Evolutionary conservation across 73 alveolate species (phyloP), one percentile per base, ranked within the genome.

Genomic region (Symbiodinium pilosum): DNA sequence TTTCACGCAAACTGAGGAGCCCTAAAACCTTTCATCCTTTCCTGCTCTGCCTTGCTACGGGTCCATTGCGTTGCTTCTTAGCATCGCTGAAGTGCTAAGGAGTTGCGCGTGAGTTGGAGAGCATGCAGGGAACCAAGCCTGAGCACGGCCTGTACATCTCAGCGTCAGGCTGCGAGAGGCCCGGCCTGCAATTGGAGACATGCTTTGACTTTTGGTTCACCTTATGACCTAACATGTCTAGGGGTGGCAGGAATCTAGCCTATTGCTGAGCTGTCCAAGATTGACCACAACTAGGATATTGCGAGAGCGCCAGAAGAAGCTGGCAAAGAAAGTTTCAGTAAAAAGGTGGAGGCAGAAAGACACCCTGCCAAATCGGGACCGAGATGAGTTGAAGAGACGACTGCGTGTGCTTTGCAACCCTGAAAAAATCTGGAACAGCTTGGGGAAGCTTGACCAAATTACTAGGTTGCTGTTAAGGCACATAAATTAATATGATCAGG

Each of bases 251-350:
- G n/a, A 47, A 47, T 9, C 59, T 47, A 6, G 6, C 59, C 14
- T 47, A 6, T 47, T 47, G 59, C 59, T 14, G 14, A 47, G 14
- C n/a, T n/a, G 59, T 14, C 14, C 59, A 47, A 14, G 21, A 9
- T 6, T 9, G 14, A 47, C 59, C 14, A 9, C 30, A 21, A 36
- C 77, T 36, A 64, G 77, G 93, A 84, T 43, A 43, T 43, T 84
- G 75, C 93, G 43, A 28, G 93, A 84, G 43, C 94, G 32, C 2
- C 94, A 87, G 56, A 28, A 36, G 32, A 87, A 87, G 43, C 32
- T 87, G 94, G 36, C 4, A 44, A 47, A 34, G 64, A 24, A 0
- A 12, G 51, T 47, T 18, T 52, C 93, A 3, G 39, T 26, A 0
- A 34, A 44, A 5, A 30, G 18, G 77, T 64, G 77, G 77, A 64